Percentiles rank a stretch among this genome's conserved stretches.
phyloP scores from a whole-genome alignment of 108 stramenopile genomes.

The Chaetoceros tenuissimus region DNA sequence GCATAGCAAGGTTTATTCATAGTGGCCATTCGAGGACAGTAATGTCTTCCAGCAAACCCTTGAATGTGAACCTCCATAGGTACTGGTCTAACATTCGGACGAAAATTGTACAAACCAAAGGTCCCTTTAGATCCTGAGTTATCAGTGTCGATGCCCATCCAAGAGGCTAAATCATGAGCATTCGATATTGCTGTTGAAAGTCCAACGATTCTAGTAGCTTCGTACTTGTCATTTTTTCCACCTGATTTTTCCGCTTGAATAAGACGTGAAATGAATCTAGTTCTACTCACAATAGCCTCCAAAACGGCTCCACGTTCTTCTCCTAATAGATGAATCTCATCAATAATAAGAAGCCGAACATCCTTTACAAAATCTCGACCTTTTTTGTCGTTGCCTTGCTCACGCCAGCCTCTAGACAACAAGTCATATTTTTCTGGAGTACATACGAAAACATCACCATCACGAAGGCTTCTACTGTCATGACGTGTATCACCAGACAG shows the following conservation, averaged over 20 bases:
- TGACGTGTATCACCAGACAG: conserved; percentile 96
- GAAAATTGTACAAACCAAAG: conserved; percentile 91
- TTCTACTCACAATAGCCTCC: conserved; percentile 95
- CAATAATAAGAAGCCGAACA: conserved; percentile 90
- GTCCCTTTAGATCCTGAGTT: conserved; percentile 13
- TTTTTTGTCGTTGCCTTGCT: conserved; percentile 18
- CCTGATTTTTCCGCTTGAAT: conserved; percentile 20
- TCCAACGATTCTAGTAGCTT: conserved; percentile 83
- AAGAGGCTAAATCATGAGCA: conserved; percentile 91
- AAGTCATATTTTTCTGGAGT: conserved; percentile 99
- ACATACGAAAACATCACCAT: conserved; percentile 92
- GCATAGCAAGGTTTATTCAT: conserved; percentile 99
- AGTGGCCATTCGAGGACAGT: conserved; percentile 90
- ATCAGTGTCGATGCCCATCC: conserved; percentile 88
- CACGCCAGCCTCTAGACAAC: conserved; percentile 90
- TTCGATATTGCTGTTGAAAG: conserved; percentile 96
- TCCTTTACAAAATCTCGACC: conserved; percentile 61
- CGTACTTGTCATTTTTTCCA: conserved; percentile 9
- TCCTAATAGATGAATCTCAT: conserved; percentile 98
- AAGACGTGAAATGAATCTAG: conserved; percentile 79
- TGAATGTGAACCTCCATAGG: conserved; percentile 92
- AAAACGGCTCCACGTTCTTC: conserved; percentile 98
- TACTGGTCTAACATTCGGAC: conserved; percentile 92
- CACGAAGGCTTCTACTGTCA: conserved; percentile 66
- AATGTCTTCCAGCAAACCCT: conserved; percentile 95